Percentiles rank a stretch among this genome's conserved stretches.
Conservation (phyloP, 2,329 filamentous ascomycete species). For the Fusarium miscanthi region DNA sequence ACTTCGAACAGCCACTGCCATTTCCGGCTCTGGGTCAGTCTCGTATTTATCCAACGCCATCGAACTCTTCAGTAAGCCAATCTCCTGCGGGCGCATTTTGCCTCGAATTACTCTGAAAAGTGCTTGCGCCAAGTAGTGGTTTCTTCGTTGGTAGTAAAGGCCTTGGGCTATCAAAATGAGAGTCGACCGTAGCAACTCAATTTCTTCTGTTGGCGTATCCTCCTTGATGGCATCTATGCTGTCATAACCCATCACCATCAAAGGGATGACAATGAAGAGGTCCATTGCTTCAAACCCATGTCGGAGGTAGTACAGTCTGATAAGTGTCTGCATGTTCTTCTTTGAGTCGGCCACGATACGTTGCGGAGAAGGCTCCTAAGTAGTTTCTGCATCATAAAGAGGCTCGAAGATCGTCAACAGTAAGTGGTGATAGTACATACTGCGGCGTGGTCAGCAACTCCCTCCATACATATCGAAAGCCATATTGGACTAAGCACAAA, state of each 20-base stretch:
- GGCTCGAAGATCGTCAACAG: conserved; percentile 46
- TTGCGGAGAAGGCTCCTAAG: background rate
- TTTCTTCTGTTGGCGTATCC: background rate
- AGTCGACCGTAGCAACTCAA: conserved; percentile 47
- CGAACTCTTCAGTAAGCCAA: conserved; percentile 24
- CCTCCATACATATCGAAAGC: too few relatives aligned
- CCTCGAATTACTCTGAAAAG: conserved; percentile 50
- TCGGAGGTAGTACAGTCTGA: conserved; percentile 48
- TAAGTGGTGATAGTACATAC: conserved; percentile 43
- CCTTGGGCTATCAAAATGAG: conserved; percentile 51
- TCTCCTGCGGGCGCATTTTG: conserved; percentile 48
- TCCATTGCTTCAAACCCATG: conserved; percentile 49
- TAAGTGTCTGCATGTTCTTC: conserved; percentile 39
- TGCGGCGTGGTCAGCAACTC: background rate
- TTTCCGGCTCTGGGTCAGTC: conserved; percentile 24
- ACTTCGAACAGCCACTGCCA: conserved; percentile 45
- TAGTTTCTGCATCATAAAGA: conserved; percentile 3
- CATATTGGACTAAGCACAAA: background rate
- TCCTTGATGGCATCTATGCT: conserved; percentile 44
- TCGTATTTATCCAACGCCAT: conserved; percentile 36
- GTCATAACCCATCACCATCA: conserved; percentile 46
- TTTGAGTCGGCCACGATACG: conserved; percentile 39
- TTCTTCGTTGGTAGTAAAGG: conserved; percentile 48
- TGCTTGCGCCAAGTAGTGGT: conserved; percentile 49
- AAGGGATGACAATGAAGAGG: conserved; percentile 48